Base-by-base conservation (phyloP, 2,329 filamentous ascomycete species). In the Alternaria burnsii region DNA sequence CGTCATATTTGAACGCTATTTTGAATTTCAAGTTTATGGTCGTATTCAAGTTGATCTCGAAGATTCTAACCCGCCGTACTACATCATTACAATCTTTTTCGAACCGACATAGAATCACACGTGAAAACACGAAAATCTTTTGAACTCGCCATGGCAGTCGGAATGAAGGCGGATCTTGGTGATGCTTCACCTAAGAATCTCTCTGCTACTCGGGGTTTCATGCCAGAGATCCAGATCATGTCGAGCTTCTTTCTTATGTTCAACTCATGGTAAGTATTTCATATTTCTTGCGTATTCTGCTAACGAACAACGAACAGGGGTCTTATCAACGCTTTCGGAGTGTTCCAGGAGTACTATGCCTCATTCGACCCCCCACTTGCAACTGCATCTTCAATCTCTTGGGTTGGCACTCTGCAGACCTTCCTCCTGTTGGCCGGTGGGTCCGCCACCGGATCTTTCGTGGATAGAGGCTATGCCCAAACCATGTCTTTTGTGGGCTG, bases 401-500 rank as follows among this genome's bases (percentile, higher is more conserved):
- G 82, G 82, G 77, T 84, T 2, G 82, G 82, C 1, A 81, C 80
- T 46, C 72, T 83, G 34, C 62, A 65, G 30, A 62, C 57, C 2
- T 65, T 65, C 43, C 54, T 62, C 2, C 36, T 65, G 16, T 43
- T 65, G 34, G 48, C 52, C n/a, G 58, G 56, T 51, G 62, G 62
- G 16, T 65, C 62, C 47, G 57, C 54, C 6, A 65, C 59, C 11
- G 62, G 62, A n/a, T 60, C 60, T 34, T 48, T 62, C 30, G 59
- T 65, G 22, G 62, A 65, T 41, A 52, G 44, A 65, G 62, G 62
- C n/a, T 28, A 55, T 26, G 62, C 62, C n/a, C 30, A 52, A 20
- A 7, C 54, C 5, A 59, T 66, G 58, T 41, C 57, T 5, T 55
- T 65, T 32, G 46, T 42, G 1, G 82, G 82, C 2, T 77, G 79